Base-by-base conservation (phyloP, 352 stramenopile species). In the Phytophthora quininea region DNA sequence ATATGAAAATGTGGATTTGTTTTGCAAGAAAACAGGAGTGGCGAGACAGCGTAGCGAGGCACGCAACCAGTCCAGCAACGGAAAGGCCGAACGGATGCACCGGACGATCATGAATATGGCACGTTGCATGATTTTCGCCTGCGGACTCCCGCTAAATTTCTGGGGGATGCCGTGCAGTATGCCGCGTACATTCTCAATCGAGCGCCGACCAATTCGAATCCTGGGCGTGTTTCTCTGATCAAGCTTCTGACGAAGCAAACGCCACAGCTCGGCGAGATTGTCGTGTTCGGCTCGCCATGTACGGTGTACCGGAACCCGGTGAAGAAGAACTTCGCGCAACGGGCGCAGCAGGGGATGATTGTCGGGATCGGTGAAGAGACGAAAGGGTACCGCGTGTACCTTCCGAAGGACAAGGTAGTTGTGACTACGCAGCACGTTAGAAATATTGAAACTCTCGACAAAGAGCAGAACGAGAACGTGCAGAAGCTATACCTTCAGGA, bases 1-100 rank as follows among this genome's bases (percentile, higher is more conserved):
- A 55, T 79, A 73, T 47, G 6, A n/a, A 7, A 71, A 62, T 29
- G 40, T 71, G 0, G 65, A 77, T 24, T 30, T 79, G 1, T 76
- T 78, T 38, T 79, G 66, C 30, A 12, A 61, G 8, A 0, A 54
- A 27, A 50, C 31, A 0, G 65, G 64, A 5, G 61, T 75, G 0
- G 55, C 47, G 8, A 24, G 74, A 0, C 66, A 82, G 31, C 35
- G 35, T 11, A 40, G 35, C 10, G 35, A 40, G 35, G 35, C 35
- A 11, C 35, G 35, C 6, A 40, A 40, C 35, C 35, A 40, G 35
- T 6, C 35, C 35, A 40, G 35, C 10, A 40, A 40, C 35, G 35
- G 35, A 40, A 40, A 40, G 35, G 35, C 35, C 6, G 35, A 40
- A 11, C 35, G 35, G 6, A 40, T 40, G 35, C 35, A 40, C 35